Percentiles rank a stretch among this genome's conserved stretches.
These are phyloP conservation scores for Microbotryum silenes-acaulis DNA, from an alignment of 1,284 basidiomycete species.

Conservation along the genomic window DNA sequence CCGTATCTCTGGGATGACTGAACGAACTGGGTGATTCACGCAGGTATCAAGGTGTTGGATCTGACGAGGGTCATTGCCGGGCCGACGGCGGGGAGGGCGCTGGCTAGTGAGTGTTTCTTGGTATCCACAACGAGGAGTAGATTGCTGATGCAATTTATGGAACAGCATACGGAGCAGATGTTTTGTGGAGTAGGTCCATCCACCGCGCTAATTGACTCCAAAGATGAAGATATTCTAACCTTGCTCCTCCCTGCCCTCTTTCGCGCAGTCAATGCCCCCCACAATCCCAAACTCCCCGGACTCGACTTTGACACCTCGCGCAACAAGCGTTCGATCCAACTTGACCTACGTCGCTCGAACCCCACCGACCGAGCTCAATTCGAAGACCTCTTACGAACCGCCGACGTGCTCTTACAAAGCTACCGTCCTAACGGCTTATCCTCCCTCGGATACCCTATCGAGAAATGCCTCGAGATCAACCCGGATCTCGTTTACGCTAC, in stretches of 20 bases:
- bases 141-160: neutral
- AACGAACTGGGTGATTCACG: no score
- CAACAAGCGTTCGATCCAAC: slow-evolving; percentile 58
- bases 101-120: slow-evolving; percentile 46
- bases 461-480: slow-evolving; percentile 44
- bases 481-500: slow-evolving; percentile 56
- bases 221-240: no score
- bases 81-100: slow-evolving; percentile 51
- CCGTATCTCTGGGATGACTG: no score
- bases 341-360: slow-evolving; percentile 46
- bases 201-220: no score
- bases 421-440: slow-evolving; percentile 54
- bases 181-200: slow-evolving; percentile 42
- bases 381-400: slow-evolving; percentile 42
- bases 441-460: slow-evolving; percentile 49
- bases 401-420: slow-evolving; percentile 59
- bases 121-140: neutral
- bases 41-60: slow-evolving; percentile 49
- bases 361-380: slow-evolving; percentile 41
- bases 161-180: slow-evolving; percentile 55
- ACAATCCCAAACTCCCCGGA: slow-evolving; percentile 50
- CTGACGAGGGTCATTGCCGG: slow-evolving; percentile 55
- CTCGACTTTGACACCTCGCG: slow-evolving; percentile 57
- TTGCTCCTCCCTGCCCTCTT: no score
- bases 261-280: slow-evolving; percentile 48